Evolutionary conservation across 2,329 filamentous ascomycete species (phyloP), one percentile per base, ranked within the genome.

Genomic region (Fusarium goolgardi): DNA sequence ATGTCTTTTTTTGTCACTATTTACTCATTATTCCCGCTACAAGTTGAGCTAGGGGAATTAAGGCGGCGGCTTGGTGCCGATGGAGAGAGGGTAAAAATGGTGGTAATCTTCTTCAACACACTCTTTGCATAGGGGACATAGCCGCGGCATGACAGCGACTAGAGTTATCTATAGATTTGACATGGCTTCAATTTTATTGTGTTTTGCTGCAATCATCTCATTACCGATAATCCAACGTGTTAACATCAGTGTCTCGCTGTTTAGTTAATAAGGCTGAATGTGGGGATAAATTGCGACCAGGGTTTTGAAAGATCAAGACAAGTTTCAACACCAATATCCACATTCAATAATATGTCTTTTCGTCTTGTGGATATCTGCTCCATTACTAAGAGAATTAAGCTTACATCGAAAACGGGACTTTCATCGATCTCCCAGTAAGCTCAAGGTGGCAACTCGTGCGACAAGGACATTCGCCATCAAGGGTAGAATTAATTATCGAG

Each of bases 111-210:
- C 50, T 68, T 68, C 65, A 2, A 65, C 21, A 68, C 65, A 53
- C 46, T 68, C 65, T 6, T 68, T 68, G 53, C 11, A 68, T 65
- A 68, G 65, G 51, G 44, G 50, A 68, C 55, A 60, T 68, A 65
- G 64, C 34, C 46, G 64, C 59, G 23, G 37, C 34, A 31, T 43
- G 31, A 12, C 20, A 12, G 57, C 55, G 55, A 51, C 65, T 65
- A 55, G 11, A 23, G 35, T 44, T 55, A 37, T 67, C 59, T 56
- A 46, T 64, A 63, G 65, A 67, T 15, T 32, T 39, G 21, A 49
- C 1, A 57, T 44, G 49, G 10, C 29, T 49, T 56, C 18, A 39
- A 63, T 63, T 18, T 29, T 47, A 37, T 41, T 31, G 15, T 13
- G 27, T 21, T 35, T 61, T 53, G 32, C 11, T 32, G n/a, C n/a